Evolutionary conservation across 1,284 basidiomycete genomes (phyloP), one percentile per base, ranked within the genome.

Genomic region (Ustilago loliicola): DNA sequence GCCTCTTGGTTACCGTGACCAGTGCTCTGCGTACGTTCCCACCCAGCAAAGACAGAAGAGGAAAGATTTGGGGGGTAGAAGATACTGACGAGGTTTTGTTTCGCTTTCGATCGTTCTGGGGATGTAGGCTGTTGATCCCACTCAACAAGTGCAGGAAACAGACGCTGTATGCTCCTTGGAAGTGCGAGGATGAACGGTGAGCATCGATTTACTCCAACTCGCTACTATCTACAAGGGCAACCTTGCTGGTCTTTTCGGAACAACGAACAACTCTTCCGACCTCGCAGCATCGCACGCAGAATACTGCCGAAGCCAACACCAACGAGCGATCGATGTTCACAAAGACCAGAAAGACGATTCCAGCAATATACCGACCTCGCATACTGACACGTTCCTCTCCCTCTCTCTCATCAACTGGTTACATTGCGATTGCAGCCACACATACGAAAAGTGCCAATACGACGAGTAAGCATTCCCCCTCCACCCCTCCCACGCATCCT

Each of bases 1-100:
- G 27, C 95, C 95, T 9, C 79, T 96, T 10, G 92, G 90, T 13
- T 97, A 93, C 91, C 89, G 95, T 83, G 95, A 97, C 88, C 91
- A 92, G 80, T 97, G 95, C 88, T 96, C 94, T 80, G 91, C 94
- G 95, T 96, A 87, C 84, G 93, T 91, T 17, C 1, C 50, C 9
- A 25, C 13, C 30, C 10, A 27, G 21, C 11, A n/a, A 42, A 23
- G 8, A 23, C 19, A 50, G 17, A 50, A 10, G 42, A 30, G 21
- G 11, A 32, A 54, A 9, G 29, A 19, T 3, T 10, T 7, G 34
- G 34, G 17, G 21, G 30, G 15, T 5, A 30, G 51, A 21, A 23
- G 19, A 30, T 61, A 21, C 51, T 54, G 30, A 51, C 38, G 30
- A 48, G 40, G 48, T 45, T 9, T 27, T 25, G 11, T 34, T 48